Evolutionary conservation across 2,329 filamentous ascomycete genomes (phyloP).

Genomic region (Alternaria hordeiaustralica): DNA sequence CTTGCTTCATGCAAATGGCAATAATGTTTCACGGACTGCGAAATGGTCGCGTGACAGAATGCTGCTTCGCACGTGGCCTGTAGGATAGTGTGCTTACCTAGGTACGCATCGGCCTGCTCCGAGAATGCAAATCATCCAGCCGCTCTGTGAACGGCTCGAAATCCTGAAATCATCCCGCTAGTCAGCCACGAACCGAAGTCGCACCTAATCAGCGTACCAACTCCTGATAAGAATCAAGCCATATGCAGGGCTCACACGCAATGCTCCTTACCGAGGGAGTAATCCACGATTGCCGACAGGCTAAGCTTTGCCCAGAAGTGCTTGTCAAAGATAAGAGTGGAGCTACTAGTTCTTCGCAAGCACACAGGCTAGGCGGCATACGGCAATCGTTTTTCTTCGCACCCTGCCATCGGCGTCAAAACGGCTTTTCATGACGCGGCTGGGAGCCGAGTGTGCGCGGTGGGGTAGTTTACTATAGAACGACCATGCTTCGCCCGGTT

Average conservation of each 20-base stretch:
- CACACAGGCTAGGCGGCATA: conserved; percentile 15
- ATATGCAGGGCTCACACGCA: neutral
- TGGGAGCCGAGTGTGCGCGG: conserved; percentile 2
- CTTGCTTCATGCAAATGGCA: neutral
- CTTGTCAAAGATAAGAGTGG: conserved; percentile 28
- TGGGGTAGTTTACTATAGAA: conserved; percentile 6
- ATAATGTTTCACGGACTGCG: neutral
- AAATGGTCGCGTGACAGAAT: neutral
- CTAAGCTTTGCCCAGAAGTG: conserved; percentile 23
- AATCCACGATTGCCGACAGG: neutral
- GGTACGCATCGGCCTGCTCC: neutral
- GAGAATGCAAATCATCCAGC: neutral
- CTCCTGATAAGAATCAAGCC: neutral
- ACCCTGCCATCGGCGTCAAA: conserved; percentile 3
- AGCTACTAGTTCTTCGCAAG: conserved; percentile 6
- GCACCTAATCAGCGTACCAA: neutral
- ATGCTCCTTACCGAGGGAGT: neutral
- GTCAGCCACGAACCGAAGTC: neutral
- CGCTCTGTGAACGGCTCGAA: neutral
- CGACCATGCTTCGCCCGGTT: neutral
- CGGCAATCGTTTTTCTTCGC: conserved; percentile 7
- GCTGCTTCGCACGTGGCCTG: neutral
- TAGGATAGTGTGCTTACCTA: neutral
- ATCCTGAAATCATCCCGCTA: neutral
- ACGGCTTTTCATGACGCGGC: conserved; percentile 17